Conservation (phyloP, 2,329 filamentous ascomycete genomes). For the Setomelanomma holmii region DNA sequence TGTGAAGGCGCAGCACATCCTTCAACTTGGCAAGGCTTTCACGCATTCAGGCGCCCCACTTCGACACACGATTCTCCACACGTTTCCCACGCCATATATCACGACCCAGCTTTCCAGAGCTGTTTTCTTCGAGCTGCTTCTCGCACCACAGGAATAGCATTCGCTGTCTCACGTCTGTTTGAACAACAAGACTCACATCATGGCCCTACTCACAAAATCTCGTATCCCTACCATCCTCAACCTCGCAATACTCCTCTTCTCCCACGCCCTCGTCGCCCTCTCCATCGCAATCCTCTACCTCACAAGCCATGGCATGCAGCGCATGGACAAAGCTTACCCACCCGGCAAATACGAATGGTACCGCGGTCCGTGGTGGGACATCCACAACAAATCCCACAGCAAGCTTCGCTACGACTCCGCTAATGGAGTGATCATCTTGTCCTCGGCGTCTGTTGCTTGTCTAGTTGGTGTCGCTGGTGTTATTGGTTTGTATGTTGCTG, state of each 20-base stretch:
- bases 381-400: not conserved
- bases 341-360: slow-evolving; percentile 10
- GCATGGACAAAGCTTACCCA: slow-evolving; percentile 1
- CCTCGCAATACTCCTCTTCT: slow-evolving; percentile 1
- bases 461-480: not conserved
- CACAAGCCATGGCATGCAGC: slow-evolving; percentile 8
- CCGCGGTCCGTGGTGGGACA: slow-evolving; percentile 8
- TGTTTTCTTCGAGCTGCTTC: too few species aligned
- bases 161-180: too few species aligned
- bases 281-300: slow-evolving; percentile 8
- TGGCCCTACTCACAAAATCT: slow-evolving; percentile 1
- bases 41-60: too few species aligned
- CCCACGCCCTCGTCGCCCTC: slow-evolving; percentile 7
- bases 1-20: not conserved
- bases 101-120: too few species aligned
- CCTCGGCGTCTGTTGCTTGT: not conserved
- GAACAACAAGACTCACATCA: not conserved
- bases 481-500: not conserved
- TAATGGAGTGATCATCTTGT: slow-evolving; percentile 5
- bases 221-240: slow-evolving; percentile 8
- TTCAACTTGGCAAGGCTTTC: not conserved
- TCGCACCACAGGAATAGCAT: too few species aligned
- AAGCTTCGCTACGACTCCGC: slow-evolving; percentile 1
- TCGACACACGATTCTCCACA: too few species aligned
- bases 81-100: too few species aligned